Evolutionary conservation across 345 rosid species (phyloP).

Genomic region (Brassica cretica): DNA sequence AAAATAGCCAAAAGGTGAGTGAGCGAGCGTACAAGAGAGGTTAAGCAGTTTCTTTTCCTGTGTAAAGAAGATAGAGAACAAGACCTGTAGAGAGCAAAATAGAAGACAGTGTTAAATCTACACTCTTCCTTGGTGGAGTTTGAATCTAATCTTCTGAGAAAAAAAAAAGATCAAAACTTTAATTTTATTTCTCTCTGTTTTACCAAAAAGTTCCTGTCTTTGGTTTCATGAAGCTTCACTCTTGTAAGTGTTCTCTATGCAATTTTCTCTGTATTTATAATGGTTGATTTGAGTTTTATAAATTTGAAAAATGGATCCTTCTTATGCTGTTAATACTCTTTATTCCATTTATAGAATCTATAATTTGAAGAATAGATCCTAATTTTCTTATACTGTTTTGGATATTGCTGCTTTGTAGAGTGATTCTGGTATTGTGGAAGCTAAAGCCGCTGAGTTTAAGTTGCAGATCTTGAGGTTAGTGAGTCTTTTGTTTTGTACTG

Average conservation of each 20-base stretch:
- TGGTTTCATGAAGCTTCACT: conserved; percentile 34
- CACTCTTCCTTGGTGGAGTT: conserved; percentile 5
- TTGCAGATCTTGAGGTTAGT: conserved; percentile 53
- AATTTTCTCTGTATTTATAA: background rate
- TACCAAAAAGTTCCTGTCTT: background rate
- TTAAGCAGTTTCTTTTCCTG: conserved; percentile 31
- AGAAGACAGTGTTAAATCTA: background rate
- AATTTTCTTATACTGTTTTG: background rate
- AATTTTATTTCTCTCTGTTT: background rate
- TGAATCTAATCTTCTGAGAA: conserved; percentile 27
- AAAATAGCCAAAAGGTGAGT: background rate
- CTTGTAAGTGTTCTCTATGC: conserved; percentile 35
- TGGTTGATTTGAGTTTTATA: conserved; percentile 7
- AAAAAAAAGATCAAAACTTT: conserved; percentile 4
- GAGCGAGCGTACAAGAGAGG: conserved; percentile 39
- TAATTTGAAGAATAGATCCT: no score
- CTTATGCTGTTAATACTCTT: background rate
- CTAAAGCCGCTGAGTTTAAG: conserved; percentile 12
- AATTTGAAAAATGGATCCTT: conserved; percentile 12
- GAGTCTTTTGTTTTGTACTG: conserved; percentile 11
- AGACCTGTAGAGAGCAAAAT: conserved; percentile 2
- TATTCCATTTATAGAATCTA: background rate
- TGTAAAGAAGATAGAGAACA: conserved; percentile 30
- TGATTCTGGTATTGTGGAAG: conserved; percentile 36
- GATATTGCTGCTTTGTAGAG: conserved; percentile 32